Evolutionary conservation across 164 flowering plant genomes (phyloP).

Genomic region (Magnolia kwangsiensis): DNA sequence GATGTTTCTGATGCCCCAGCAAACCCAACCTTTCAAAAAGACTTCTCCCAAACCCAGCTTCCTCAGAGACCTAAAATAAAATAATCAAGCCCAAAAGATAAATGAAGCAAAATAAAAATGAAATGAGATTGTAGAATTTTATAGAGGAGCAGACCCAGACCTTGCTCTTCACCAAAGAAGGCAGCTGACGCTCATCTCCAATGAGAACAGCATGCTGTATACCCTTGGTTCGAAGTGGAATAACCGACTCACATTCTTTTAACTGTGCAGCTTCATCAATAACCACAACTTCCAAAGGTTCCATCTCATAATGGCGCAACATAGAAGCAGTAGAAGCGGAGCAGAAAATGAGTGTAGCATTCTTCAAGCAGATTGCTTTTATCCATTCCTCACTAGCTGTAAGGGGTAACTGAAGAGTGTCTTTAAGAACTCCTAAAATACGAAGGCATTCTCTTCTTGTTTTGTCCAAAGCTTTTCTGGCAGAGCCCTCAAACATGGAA

Average conservation of each 20-base stretch:
- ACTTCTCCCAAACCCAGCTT: conserved; percentile 39
- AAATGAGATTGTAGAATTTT: not conserved
- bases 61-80: conserved; percentile 17
- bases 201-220: conserved; percentile 38
- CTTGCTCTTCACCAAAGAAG: conserved; percentile 49
- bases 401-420: not conserved
- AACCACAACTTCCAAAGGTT: conserved; percentile 27
- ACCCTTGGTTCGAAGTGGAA: conserved; percentile 43
- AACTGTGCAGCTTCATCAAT: conserved; percentile 62
- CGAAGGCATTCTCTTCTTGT: not conserved
- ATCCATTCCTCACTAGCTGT: not conserved
- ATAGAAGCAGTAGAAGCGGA: not conserved
- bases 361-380: not conserved
- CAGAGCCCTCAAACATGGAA: not conserved
- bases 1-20: conserved; percentile 36
- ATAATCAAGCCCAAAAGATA: not conserved
- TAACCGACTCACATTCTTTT: conserved; percentile 51
- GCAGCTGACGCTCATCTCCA: conserved; percentile 52
- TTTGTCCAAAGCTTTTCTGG: not conserved
- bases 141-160: conserved; percentile 7
- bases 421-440: not conserved
- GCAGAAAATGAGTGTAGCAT: not conserved
- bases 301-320: not conserved
- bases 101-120: not conserved
- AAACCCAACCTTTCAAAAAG: conserved; percentile 38